phyloP scores from a whole-genome alignment of 495 filamentous ascomycete genomes.

The Cryomyces minteri region DNA sequence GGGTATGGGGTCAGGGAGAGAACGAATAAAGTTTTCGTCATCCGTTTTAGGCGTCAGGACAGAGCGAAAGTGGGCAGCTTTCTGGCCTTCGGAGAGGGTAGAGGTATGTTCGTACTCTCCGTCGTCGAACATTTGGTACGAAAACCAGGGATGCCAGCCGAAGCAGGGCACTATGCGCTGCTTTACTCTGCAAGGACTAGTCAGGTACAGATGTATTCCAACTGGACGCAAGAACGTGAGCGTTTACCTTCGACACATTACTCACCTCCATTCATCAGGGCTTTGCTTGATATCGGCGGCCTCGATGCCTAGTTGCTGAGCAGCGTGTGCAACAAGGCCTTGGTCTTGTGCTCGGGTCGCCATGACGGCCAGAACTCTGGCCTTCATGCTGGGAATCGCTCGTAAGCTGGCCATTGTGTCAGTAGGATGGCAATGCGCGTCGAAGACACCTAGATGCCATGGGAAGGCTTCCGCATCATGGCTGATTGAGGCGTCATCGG shows the following conservation, averaged over 20 bases:
- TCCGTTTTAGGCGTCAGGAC: slow-evolving; percentile 45
- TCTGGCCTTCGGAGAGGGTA: slow-evolving; percentile 20
- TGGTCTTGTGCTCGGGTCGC: slow-evolving; percentile 78
- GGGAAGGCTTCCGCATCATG: slow-evolving; percentile 31
- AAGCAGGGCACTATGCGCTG: slow-evolving; percentile 56
- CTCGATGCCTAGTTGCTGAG: slow-evolving; percentile 27
- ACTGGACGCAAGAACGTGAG: too few relatives aligned
- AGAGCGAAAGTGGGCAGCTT: slow-evolving; percentile 49
- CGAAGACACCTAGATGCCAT: slow-evolving; percentile 71
- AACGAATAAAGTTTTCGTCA: slow-evolving; percentile 39
- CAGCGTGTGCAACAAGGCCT: slow-evolving; percentile 54
- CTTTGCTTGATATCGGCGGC: slow-evolving; percentile 5
- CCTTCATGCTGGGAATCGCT: slow-evolving; percentile 56
- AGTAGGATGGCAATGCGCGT: slow-evolving; percentile 97
- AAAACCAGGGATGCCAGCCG: slow-evolving; percentile 99
- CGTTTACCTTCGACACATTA: too few relatives aligned
- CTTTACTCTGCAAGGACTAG: slow-evolving; percentile 2
- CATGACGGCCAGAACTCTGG: slow-evolving; percentile 69
- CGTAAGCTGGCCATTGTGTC: slow-evolving; percentile 67
- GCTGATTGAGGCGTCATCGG: too few relatives aligned
- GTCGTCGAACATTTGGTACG: slow-evolving; percentile 66
- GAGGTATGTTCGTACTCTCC: slow-evolving; percentile 22
- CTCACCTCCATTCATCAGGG: background rate
- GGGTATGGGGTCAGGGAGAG: slow-evolving; percentile 51
- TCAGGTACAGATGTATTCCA: background rate